A percentile compares a stretch with the other conserved stretches of the same genome.
Conservation (phyloP, 176 grass and related monocot genomes). For the Oryza glaberrima region DNA sequence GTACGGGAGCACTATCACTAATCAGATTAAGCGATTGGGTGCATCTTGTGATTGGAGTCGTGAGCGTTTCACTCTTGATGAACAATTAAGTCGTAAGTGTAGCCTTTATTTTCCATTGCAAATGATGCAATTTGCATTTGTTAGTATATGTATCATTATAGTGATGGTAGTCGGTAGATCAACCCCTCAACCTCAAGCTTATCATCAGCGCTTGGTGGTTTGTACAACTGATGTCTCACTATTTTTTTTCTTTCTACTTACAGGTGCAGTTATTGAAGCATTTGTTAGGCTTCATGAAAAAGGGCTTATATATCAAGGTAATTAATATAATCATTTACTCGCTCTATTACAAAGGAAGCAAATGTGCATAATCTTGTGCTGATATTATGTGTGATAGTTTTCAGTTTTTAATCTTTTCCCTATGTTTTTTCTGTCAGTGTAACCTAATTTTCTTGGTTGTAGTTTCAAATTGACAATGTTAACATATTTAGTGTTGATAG, state of each 20-base stretch:
- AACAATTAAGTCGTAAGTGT: conserved; percentile 88
- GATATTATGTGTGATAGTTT: conserved; percentile 19
- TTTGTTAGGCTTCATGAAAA: conserved; percentile 93
- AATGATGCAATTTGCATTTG: conserved; percentile 22
- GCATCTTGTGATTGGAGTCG: conserved; percentile 96
- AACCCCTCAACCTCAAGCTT: neutral
- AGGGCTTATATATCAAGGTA: conserved; percentile 98
- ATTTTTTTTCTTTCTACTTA: conserved; percentile 44
- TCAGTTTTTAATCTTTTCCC: neutral
- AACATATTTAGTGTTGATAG: conserved; percentile 11
- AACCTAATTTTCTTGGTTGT: neutral
- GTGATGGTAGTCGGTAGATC: neutral
- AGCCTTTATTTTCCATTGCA: conserved; percentile 16
- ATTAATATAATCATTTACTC: conserved; percentile 30
- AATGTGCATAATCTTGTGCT: conserved; percentile 23
- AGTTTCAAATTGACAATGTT: conserved; percentile 30
- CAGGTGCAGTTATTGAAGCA: conserved; percentile 95
- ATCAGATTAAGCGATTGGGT: conserved; percentile 95
- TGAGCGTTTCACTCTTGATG: conserved; percentile 96
- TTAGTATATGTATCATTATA: conserved; percentile 1
- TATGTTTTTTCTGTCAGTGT: neutral
- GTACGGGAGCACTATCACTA: conserved; percentile 94
- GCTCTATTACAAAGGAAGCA: conserved; percentile 19
- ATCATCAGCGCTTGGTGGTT: neutral
- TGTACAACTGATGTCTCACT: conserved; percentile 30